Evolutionary conservation across 192 early-diverging fungal species (phyloP), one percentile per base, ranked within the genome.

Genomic region (Coemansia sp.): DNA sequence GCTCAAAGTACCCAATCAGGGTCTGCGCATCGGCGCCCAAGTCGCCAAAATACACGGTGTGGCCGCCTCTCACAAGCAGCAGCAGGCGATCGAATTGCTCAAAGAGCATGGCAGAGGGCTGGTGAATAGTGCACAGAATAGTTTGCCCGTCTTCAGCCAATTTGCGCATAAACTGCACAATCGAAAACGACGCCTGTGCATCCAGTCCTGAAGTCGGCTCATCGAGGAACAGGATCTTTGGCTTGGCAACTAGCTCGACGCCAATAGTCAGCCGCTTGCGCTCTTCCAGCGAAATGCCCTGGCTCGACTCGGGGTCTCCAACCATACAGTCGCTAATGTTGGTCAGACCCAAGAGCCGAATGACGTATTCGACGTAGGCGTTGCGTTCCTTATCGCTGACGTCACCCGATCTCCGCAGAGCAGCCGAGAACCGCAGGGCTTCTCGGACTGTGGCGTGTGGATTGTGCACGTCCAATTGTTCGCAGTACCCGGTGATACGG

Each of bases 201-300:
- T 89, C 88, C 9, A 90, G 72, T 50, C 94, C 94, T 46, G 89
- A 91, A 7, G 92, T 94, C 42, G 94, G 94, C 63, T 90, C 94
- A 68, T 94, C 92, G 63, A 94, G 79, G 76, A 95, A 91, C n/a
- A 95, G 84, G n/a, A 90, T 67, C 57, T 87, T 84, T 9, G 89
- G 88, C 74, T 89, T 84, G 26, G 91, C 85, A 2, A 93, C 86
- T 18, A 95, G 83, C 70, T 95, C 91, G 43, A 89, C 82, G 61
- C 85, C 94, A 63, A 95, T 91, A 26, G 88, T 90, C 16, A 95
- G 83, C 35, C 92, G 87, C 65, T 93, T 89, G 71, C 90, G 90
- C 70, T 95, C 91, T 61, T 91, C 92, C 13, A 91, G 88, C 28
- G 88, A 89, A 45, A 94, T 90, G 55, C 93, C 93, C 65, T 88